Evolutionary conservation across 257 asterid species (phyloP), one percentile per base, ranked within the genome.

Genomic region (Jacaranda mimosifolia): DNA sequence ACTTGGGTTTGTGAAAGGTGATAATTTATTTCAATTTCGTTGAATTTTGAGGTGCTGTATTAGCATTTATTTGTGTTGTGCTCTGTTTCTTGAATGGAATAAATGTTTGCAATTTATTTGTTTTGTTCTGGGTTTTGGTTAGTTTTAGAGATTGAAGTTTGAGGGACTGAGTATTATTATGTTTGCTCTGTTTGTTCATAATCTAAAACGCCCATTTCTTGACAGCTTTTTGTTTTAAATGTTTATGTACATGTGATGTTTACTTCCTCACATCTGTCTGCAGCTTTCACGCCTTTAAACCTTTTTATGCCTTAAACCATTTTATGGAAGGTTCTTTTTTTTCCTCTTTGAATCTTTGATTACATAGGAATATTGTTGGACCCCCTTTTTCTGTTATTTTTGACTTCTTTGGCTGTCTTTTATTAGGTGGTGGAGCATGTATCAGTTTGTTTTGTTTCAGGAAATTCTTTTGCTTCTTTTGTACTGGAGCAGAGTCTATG

Each of bases 1-100:
- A 10, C 43, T 56, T 42, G 77, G 60, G 15, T 51, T 55, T 35
- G 19, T 52, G 21, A 68, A 35, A 43, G 18, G 17, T 66, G 10
- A 7, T 39, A 56, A 65, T 14, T 32, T 63, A 11, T 48, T 8
- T 53, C 19, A 26, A n/a, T 69, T 70, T 56, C 17, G 66, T 55
- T 15, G 55, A 49, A 63, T 51, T 51, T 45, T 64, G 38, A 48
- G 71, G 38, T 57, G 46, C 18, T 12, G 21, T 17, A 57, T 19
- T 18, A 8, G 38, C 63, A 14, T 76, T 53, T 7, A 19, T 70
- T 18, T 39, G 10, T 67, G 60, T 26, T 26, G 39, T 53, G 78
- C 74, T 63, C 73, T 64, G 82, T 72, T 78, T 78, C 58, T 70
- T 39, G 77, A 58, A 65, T 67, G 67, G 51, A 11, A 57, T 70